Evolutionary conservation across 2,329 filamentous ascomycete genomes (phyloP).

Genomic region (Zalaria sp.): DNA sequence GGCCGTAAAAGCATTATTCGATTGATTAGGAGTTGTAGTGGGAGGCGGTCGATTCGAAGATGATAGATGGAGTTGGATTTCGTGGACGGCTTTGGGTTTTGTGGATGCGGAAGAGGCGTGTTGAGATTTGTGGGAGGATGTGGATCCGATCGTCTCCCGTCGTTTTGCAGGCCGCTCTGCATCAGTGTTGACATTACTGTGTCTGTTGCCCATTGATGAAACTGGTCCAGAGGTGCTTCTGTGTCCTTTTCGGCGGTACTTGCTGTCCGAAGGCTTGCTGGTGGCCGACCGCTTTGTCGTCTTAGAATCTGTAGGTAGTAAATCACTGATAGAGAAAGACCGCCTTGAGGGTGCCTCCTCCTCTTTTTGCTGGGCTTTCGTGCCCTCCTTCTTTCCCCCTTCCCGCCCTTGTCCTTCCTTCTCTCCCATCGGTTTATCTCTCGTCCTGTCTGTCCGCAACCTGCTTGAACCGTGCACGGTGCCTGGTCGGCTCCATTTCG

Average conservation of each 20-base stretch:
- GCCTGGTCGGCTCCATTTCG: not conserved
- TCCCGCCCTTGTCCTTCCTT: not conserved
- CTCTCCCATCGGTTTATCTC: not conserved
- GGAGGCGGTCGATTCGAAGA: too few species aligned
- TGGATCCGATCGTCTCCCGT: slow-evolving; percentile 19
- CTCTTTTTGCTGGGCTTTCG: slow-evolving; percentile 1
- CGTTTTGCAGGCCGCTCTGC: slow-evolving; percentile 20
- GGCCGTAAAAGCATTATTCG: too few species aligned
- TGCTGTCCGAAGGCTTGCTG: slow-evolving; percentile 19
- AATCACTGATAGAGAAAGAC: slow-evolving; percentile 37
- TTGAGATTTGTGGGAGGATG: not conserved
- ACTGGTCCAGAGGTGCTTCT: slow-evolving; percentile 16
- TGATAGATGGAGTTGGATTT: too few species aligned
- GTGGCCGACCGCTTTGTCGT: slow-evolving; percentile 23
- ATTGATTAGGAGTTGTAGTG: too few species aligned
- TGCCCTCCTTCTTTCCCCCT: not conserved
- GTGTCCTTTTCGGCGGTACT: slow-evolving; percentile 14
- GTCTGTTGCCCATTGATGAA: slow-evolving; percentile 22
- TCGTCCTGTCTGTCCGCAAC: not conserved
- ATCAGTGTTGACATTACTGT: slow-evolving; percentile 21
- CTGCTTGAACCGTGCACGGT: not conserved
- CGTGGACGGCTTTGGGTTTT: not conserved
- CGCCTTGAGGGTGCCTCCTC: slow-evolving; percentile 23
- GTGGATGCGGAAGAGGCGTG: not conserved
- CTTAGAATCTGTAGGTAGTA: slow-evolving; percentile 22